Conservation (phyloP, 2,329 filamentous ascomycete genomes). For the Fusarium solani-melongenae region DNA sequence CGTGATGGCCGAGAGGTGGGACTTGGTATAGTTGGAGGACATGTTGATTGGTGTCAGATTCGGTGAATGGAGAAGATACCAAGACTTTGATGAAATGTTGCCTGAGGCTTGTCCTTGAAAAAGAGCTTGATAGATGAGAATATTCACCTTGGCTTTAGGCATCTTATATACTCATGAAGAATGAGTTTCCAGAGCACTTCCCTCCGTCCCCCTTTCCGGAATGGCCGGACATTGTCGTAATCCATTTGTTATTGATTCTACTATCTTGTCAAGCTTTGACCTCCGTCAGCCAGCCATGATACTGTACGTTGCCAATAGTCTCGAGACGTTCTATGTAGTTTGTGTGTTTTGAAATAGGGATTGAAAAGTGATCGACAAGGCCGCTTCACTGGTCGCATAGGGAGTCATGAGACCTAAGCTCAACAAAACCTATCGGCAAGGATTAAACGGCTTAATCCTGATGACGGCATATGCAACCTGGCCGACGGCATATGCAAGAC, state of each 20-base stretch:
- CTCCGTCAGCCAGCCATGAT: not conserved
- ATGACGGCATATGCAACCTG: not conserved
- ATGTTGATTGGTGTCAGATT: not conserved
- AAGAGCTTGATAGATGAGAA: not conserved
- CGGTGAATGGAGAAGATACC: not conserved
- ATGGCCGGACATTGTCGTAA: not conserved
- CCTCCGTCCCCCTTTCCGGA: not conserved
- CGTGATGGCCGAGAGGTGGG: not conserved
- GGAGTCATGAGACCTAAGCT: not conserved
- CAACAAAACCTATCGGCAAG: not conserved
- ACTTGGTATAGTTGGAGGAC: not conserved
- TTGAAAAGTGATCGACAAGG: not conserved
- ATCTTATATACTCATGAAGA: not conserved
- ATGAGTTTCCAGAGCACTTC: not conserved
- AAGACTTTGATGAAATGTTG: not conserved
- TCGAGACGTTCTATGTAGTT: fast-evolving
- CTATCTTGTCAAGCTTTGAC: not conserved
- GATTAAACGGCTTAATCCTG: not conserved
- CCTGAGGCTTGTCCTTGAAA: not conserved
- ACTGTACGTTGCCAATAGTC: not conserved
- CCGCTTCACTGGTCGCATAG: not conserved
- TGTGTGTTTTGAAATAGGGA: not conserved
- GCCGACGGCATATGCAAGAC: not conserved
- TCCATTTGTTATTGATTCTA: not conserved
- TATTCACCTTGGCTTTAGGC: not conserved